Percentiles rank a stretch among this genome's conserved stretches.
These are phyloP conservation scores for Talaromyces islandicus DNA, from an alignment of 2,329 filamentous ascomycete species.

Conservation along the genomic window DNA sequence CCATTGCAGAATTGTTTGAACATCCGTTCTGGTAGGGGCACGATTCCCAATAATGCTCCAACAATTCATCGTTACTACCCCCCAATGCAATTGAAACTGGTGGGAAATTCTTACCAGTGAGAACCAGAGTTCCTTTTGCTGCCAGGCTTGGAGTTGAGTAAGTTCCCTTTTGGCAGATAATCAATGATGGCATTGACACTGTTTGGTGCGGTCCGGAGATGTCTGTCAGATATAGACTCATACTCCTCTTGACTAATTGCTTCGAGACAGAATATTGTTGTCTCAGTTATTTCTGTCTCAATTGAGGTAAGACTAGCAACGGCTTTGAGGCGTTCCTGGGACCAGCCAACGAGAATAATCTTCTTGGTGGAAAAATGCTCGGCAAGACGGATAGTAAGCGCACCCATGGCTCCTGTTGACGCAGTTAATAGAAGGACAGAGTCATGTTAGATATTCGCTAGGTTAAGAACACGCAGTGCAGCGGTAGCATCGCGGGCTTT, in stretches of 20 bases:
- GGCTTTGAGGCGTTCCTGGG: background rate
- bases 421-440: background rate
- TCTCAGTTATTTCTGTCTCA: background rate
- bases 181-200: background rate
- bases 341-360: background rate
- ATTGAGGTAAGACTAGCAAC: background rate
- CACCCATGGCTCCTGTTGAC: background rate
- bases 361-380: background rate
- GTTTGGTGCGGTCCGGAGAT: background rate
- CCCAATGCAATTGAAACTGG: background rate
- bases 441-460: background rate
- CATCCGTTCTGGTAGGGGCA: background rate
- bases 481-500: background rate
- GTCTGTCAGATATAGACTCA: no score
- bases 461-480: background rate
- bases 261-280: background rate
- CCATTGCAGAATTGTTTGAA: background rate
- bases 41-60: background rate
- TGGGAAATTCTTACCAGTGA: background rate
- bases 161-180: background rate
- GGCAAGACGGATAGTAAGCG: background rate
- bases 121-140: background rate
- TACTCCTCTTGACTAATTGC: background rate
- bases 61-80: background rate
- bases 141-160: background rate